phyloP scores from a whole-genome alignment of 768 basidiomycete genomes.

The Panellus pusillus region DNA sequence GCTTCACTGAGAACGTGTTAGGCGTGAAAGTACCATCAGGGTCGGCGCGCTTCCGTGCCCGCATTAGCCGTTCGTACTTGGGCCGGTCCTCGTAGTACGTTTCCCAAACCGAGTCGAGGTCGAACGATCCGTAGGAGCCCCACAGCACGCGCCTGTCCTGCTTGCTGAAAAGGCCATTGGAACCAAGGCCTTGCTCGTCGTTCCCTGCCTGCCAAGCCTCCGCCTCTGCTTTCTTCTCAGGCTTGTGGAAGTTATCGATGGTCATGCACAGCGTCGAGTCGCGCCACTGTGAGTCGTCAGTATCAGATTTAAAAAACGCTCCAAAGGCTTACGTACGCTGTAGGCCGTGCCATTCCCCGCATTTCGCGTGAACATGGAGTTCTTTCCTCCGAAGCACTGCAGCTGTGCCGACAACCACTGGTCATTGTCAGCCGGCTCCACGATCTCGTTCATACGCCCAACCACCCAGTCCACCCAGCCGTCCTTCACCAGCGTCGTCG shows the following conservation, averaged over 20 bases:
- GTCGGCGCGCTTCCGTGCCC: constrained; percentile 9
- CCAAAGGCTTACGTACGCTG: constrained; percentile 6
- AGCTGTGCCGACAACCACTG: constrained; percentile 17
- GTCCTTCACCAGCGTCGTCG: constrained; percentile 13
- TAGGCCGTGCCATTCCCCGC: constrained; percentile 10
- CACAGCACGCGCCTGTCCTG: constrained; percentile 13
- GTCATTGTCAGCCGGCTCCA: constrained; percentile 7
- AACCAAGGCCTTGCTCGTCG: constrained; percentile 9
- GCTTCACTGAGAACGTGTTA: constrained; percentile 16
- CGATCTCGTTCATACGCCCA: constrained; percentile 10
- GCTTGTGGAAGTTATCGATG: constrained; percentile 18
- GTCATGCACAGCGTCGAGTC: constrained; percentile 17
- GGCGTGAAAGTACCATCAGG: constrained; percentile 13
- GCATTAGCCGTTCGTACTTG: constrained; percentile 14
- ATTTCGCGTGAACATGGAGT: constrained; percentile 15
- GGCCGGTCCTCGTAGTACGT: constrained; percentile 13
- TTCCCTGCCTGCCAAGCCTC: constrained; percentile 15
- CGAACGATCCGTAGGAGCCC: constrained; percentile 13
- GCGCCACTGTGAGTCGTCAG: constrained; percentile 5
- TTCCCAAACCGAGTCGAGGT: constrained; percentile 16
- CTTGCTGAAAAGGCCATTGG: constrained; percentile 15
- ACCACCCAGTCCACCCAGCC: constrained; percentile 18
- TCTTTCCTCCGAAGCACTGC: constrained; percentile 15
- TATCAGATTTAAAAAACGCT: not conserved
- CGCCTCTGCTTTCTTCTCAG: constrained; percentile 14